Base-by-base conservation (phyloP, 495 filamentous ascomycete species). In the Neurospora sp. region DNA sequence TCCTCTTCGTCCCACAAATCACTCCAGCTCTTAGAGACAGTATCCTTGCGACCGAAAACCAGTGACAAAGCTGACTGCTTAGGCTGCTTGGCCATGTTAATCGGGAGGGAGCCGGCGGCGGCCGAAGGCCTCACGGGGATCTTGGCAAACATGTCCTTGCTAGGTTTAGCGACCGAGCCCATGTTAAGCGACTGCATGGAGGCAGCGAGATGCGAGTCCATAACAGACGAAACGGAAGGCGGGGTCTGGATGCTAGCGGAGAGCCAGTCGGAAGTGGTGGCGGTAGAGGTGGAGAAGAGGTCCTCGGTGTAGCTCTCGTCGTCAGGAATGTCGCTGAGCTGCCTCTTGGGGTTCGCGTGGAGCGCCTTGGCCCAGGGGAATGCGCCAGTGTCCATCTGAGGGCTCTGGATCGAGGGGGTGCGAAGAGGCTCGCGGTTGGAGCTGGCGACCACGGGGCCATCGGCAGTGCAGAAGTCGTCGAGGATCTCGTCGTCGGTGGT, bases 281-380 rank as follows among this genome's bases (percentile, higher is more conserved):
- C 89, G 76, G 92, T 92, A 42, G 94, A 96, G 71, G 88, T 88
- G 40, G 94, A 90, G 81, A 97, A 98, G 71, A 97, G 85, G 76
- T 97, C 94, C 77, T 97, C 93, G n/a, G 89, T 88, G 79, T 93
- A 93, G 73, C 88, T 90, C 78, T 88, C 88, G 71, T 84, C 84
- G 78, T 96, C 93, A 3, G 89, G 90, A 76, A 99, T 97, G 75
- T 86, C 90, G 43, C 94, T 97, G 69, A 99, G 89, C 80, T 97
- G 93, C 59, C 96, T 93, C 36, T 90, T 88, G 11, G 92, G 90
- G 72, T 88, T 93, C 73, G 90, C 89, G 71, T 96, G 92, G 70
- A 98, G 83, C 74, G 93, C 93, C 83, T 97, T 94, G 74, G 94
- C 91, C 96, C 96, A 99, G 1, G 95, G 94, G 88, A 98, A 99